Evolutionary conservation across 345 rosid species (phyloP).

Genomic region (Mangifera indica): DNA sequence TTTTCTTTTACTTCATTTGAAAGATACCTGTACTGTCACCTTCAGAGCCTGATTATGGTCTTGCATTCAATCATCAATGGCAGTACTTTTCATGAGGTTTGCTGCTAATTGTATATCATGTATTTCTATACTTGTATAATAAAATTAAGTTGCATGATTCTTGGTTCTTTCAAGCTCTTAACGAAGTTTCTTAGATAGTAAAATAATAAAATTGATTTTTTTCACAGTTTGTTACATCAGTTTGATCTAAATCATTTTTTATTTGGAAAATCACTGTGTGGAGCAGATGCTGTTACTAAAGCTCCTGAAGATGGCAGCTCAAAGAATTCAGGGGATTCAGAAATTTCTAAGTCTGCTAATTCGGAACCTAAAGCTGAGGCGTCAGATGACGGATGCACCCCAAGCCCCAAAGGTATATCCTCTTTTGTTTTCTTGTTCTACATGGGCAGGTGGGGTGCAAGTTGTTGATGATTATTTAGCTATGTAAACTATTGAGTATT

Average conservation of each 20-base stretch:
- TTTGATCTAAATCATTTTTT: not conserved
- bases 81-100: not conserved
- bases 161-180: not conserved
- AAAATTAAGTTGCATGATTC: not conserved
- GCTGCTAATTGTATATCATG: not conserved
- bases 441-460: not conserved
- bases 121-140: no score
- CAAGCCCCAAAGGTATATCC: constrained; percentile 49
- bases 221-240: not conserved
- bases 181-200: not conserved
- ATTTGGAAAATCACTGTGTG: not conserved
- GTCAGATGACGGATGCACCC: constrained; percentile 32
- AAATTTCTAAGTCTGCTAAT: constrained; percentile 26
- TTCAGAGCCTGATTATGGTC: not conserved
- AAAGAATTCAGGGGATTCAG: constrained; percentile 32
- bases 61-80: not conserved
- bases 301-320: constrained; percentile 34
- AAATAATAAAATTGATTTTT: not conserved
- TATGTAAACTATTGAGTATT: not conserved
- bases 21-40: not conserved
- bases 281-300: constrained; percentile 49
- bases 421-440: not conserved
- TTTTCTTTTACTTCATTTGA: not conserved
- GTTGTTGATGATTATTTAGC: not conserved
- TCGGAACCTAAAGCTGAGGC: constrained; percentile 36